Evolutionary conservation across 352 stramenopile species (phyloP).

Genomic region (Phytophthora cryptogea): DNA sequence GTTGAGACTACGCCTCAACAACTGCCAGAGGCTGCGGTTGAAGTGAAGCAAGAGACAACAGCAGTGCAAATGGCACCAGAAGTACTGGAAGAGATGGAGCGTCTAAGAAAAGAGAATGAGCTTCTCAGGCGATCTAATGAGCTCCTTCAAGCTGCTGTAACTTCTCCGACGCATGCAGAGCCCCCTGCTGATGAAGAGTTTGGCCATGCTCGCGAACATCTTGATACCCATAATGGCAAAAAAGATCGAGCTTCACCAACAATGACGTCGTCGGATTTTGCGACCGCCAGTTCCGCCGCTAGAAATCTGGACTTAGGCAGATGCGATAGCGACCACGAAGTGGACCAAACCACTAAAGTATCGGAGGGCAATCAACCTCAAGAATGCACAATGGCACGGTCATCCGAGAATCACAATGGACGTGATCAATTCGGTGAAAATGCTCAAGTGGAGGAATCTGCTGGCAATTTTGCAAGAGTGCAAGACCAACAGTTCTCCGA

Average conservation of each 20-base stretch:
- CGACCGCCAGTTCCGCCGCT: conserved; percentile 4
- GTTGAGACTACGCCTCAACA: conserved; percentile 6
- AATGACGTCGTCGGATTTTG: background rate
- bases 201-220: background rate
- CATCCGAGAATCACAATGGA: background rate
- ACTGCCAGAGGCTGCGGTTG: background rate
- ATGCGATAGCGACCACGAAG: conserved; percentile 27
- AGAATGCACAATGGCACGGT: background rate
- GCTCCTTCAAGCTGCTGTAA: conserved; percentile 49
- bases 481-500: conserved; percentile 5
- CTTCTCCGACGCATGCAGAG: conserved; percentile 12
- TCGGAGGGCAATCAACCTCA: background rate
- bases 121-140: conserved; percentile 67
- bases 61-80: conserved; percentile 24
- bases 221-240: background rate
- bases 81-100: conserved; percentile 64
- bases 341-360: conserved; percentile 6
- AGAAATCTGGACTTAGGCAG: conserved; percentile 29
- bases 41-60: conserved; percentile 3
- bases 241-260: conserved; percentile 1
- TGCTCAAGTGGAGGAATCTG: background rate
- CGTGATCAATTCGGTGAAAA: background rate
- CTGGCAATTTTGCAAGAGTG: conserved; percentile 1
- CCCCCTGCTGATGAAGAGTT: background rate
- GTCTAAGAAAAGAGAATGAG: conserved; percentile 71